Base-by-base conservation (phyloP, 2,329 filamentous ascomycete genomes). In the Claviceps sp. region DNA sequence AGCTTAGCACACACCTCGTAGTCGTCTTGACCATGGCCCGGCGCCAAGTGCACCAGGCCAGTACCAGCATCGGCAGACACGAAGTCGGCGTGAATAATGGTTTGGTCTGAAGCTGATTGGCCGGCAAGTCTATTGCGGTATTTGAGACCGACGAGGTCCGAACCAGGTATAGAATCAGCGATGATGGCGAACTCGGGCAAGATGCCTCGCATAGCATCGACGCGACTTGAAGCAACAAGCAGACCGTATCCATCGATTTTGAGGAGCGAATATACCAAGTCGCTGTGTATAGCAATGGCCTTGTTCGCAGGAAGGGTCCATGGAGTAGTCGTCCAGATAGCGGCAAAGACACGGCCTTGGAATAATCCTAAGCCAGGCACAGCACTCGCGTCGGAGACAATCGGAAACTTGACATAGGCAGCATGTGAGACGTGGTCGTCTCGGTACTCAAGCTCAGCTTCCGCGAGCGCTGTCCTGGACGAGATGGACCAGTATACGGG, bases 311-410 rank as follows among this genome's bases (percentile, higher is more conserved):
- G 91, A 5, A 98, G 72, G 0, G 93, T 98, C 93, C 93, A 98
- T 0, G 93, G 93, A 0, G 93, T 98, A 0, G 93, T 98, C 2
- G 93, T 98, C 93, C 93, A 98, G 49, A 97, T 87, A n/a, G 93
- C 77, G n/a, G 86, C 88, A 64, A 77, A 85, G 11, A 96, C 62
- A 5, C 73, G 69, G 4, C 74, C 73, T 5, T 67, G 57, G 22
- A 78, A 64, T 3, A 57, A 55, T 23, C 64, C 58, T 48, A 78
- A 59, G 11, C 63, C 65, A 0, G 67, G 61, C 2, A 68, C 57
- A 4, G 56, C 56, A 9, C 54, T 59, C 56, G 58, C 61, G 49
- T 66, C 64, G 6, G 63, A 64, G 13, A 80, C 65, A 29, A 96
- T 73, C 0, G 83, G 86, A 60, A 94, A 94, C 54, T 80, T 83